Conservation (phyloP, 2,329 filamentous ascomycete genomes). For the Aspergillus calidoustus region DNA sequence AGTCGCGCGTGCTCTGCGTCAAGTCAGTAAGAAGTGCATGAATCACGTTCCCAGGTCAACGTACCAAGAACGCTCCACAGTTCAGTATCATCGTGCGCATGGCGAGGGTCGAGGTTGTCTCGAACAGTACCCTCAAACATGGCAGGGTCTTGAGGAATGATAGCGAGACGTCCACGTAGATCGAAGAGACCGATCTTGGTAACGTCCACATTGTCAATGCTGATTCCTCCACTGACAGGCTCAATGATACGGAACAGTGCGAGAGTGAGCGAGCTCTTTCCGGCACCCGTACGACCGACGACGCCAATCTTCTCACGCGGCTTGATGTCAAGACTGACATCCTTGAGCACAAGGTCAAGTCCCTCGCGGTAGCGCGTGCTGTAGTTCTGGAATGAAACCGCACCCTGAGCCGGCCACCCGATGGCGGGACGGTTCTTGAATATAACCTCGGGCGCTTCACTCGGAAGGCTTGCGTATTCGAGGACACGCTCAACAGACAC, state of each 20-base stretch:
- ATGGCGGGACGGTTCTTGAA: constrained; percentile 83
- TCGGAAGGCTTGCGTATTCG: constrained; percentile 89
- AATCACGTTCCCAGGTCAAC: constrained; percentile 42
- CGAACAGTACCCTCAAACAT: constrained; percentile 92
- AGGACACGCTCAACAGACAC: constrained; percentile 97
- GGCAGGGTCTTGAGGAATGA: constrained; percentile 96
- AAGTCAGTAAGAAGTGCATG: constrained; percentile 37
- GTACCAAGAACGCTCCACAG: constrained; percentile 92
- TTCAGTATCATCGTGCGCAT: constrained; percentile 95
- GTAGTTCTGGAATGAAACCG: constrained; percentile 89
- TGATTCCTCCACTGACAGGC: constrained; percentile 76
- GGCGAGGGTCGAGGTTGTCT: constrained; percentile 93
- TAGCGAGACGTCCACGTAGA: constrained; percentile 84
- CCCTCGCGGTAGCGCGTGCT: constrained; percentile 90
- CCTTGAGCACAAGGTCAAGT: constrained; percentile 89
- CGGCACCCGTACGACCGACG: constrained; percentile 92
- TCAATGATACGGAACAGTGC: constrained; percentile 97
- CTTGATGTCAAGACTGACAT: constrained; percentile 90
- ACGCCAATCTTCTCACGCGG: constrained; percentile 98
- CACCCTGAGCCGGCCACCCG: constrained; percentile 88
- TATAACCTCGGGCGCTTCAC: constrained; percentile 93
- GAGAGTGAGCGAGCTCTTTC: constrained; percentile 92
- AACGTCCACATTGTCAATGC: constrained; percentile 87
- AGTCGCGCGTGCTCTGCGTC: constrained; percentile 82
- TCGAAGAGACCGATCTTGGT: constrained; percentile 89